A percentile compares a stretch with the other conserved stretches of the same genome.
phyloP scores from a whole-genome alignment of 352 stramenopile genomes.

The Globisporangium nodosum region DNA sequence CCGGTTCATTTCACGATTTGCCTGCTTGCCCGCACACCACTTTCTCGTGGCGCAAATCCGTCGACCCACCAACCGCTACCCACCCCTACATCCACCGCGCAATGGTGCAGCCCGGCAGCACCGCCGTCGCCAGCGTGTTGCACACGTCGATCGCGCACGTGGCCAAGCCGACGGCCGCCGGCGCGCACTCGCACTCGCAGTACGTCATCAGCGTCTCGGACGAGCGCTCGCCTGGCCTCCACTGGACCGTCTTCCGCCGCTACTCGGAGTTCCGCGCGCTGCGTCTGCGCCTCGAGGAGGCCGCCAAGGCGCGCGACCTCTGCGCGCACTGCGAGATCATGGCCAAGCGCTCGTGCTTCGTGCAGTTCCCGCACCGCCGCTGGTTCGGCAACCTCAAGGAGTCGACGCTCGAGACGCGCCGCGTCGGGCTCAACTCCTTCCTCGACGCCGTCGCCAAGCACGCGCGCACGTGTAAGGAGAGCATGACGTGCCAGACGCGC shows the following conservation, averaged over 20 bases:
- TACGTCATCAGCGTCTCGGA: slow-evolving; percentile 84
- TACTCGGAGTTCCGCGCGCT: slow-evolving; percentile 84
- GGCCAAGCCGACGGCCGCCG: slow-evolving; percentile 46
- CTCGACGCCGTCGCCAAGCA: slow-evolving; percentile 72
- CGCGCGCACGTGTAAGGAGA: slow-evolving; percentile 67
- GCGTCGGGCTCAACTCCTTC: slow-evolving; percentile 69
- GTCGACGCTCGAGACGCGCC: slow-evolving; percentile 68
- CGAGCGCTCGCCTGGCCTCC: slow-evolving; percentile 53
- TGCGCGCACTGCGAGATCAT: slow-evolving; percentile 75
- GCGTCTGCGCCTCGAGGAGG: slow-evolving; percentile 54
- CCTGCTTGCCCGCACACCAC: background rate
- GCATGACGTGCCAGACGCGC: slow-evolving; percentile 63
- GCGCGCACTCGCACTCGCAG: slow-evolving; percentile 70
- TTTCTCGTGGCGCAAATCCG: background rate
- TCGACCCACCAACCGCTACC: background rate
- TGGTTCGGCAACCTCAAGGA: slow-evolving; percentile 72
- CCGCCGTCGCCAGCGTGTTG: slow-evolving; percentile 36
- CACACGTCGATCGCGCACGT: slow-evolving; percentile 81
- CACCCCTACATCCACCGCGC: background rate
- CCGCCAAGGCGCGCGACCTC: slow-evolving; percentile 59
- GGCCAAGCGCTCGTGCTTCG: slow-evolving; percentile 73
- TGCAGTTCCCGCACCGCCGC: slow-evolving; percentile 73
- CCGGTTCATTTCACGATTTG: background rate
- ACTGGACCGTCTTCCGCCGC: slow-evolving; percentile 82
- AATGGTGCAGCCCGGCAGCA: slow-evolving; percentile 12